phyloP scores from a whole-genome alignment of 2,329 filamentous ascomycete genomes.

The Beauveria sp. region DNA sequence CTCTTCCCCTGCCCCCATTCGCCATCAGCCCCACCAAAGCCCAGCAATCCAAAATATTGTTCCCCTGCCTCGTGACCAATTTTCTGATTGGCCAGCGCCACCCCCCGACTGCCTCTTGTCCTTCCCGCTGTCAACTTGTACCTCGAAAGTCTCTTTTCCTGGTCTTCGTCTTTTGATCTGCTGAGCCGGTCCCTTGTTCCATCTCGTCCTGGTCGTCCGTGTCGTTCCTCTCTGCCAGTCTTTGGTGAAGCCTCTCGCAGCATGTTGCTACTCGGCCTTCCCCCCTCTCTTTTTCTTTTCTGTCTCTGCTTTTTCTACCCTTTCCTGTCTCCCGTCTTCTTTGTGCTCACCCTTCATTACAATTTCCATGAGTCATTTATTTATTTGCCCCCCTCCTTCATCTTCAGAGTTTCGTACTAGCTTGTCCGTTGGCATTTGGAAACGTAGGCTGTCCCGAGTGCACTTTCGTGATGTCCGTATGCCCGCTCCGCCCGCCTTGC shows the following conservation, averaged over 20 bases:
- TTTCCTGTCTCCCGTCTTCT: neutral
- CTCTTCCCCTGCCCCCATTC: neutral
- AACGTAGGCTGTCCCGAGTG: neutral
- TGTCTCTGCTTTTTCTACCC: slow-evolving; percentile 20
- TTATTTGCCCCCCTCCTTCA: slow-evolving; percentile 13
- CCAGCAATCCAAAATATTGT: slow-evolving; percentile 23
- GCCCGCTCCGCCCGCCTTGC: slow-evolving; percentile 4
- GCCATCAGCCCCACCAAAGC: neutral
- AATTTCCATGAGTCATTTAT: slow-evolving; percentile 26
- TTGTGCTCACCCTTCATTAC: slow-evolving; percentile 20
- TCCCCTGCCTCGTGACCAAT: slow-evolving; percentile 24
- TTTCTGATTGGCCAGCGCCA: slow-evolving; percentile 32
- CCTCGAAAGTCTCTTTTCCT: slow-evolving; percentile 9
- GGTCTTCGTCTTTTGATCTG: slow-evolving; percentile 5
- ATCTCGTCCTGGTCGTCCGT: neutral
- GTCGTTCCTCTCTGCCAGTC: neutral
- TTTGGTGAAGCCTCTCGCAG: slow-evolving; percentile 11
- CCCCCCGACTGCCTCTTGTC: slow-evolving; percentile 10
- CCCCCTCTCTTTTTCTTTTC: slow-evolving; percentile 13
- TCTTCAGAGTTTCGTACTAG: slow-evolving; percentile 19
- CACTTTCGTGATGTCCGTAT: neutral
- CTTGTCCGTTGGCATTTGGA: slow-evolving; percentile 1
- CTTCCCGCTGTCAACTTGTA: slow-evolving; percentile 19
- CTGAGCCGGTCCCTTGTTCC: slow-evolving; percentile 6
- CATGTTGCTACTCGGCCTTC: slow-evolving; percentile 13